Evolutionary conservation across 192 early-diverging fungal genomes (phyloP), one percentile per base, ranked within the genome.

Genomic region (Borealophlyctis nickersoniae): DNA sequence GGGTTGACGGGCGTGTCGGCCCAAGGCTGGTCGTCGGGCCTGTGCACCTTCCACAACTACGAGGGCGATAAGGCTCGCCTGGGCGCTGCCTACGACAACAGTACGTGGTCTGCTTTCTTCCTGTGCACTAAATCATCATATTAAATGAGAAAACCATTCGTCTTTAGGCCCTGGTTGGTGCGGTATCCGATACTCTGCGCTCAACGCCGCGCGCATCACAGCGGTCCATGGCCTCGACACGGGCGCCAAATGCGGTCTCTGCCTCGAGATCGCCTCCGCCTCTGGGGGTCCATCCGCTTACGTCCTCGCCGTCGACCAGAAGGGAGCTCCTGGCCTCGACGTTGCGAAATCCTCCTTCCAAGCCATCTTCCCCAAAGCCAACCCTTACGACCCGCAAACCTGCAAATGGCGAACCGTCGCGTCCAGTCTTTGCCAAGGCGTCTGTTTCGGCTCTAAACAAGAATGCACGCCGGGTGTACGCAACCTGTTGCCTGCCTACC

Each of bases 261-360:
- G 62, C 52, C 56, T 63, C 48, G 48, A 52, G 36, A 49, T 63
- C 22, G 4, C 3, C 11, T 26, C 19, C 55, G 39, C 62, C 0
- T 24, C 51, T 29, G 62, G 48, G 3, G 62, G 62, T 23, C 50
- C 62, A 14, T 52, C 48, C 30, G 62, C 52, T 0, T 63, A 63
- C 50, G 39, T 52, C 23, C 52, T 48, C 22, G 62, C 62, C 19
- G 50, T 63, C 34, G 62, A 63, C 50, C 62, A 63, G 36, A 63
- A 52, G 23, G 62, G 50, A 13, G 62, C 50, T 23, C 62, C 36
- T n/a, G 62, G 62, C 7, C 39, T 63, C 34, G 62, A 63, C 52
- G 50, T 63, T 7, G 62, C 62, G 30, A 52, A 60, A 24, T 22
- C 22, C 54, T 60, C 54, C 39, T 65, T 58, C 54, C 30, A 23